Conservation (phyloP, 352 stramenopile species). For the Blastocystis sp. region DNA sequence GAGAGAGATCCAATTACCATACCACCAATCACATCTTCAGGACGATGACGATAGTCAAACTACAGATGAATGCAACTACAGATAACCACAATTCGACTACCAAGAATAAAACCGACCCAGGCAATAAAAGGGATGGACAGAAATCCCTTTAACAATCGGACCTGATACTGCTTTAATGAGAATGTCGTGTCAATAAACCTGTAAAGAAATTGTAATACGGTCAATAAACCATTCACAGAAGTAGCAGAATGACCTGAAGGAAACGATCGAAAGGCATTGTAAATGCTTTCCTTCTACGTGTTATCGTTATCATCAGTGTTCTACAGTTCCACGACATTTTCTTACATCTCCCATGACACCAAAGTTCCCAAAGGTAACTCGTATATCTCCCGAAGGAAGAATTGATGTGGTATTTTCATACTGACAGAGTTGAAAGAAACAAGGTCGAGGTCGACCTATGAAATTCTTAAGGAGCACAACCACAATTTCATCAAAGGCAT, state of each 20-base stretch:
- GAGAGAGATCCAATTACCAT: conserved; percentile 19
- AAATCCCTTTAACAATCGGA: not conserved
- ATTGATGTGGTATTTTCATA: conserved; percentile 13
- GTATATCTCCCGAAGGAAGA: not conserved
- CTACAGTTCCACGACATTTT: conserved; percentile 44
- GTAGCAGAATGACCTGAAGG: conserved; percentile 48
- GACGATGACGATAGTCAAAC: conserved; percentile 57
- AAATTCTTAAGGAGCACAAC: conserved; percentile 50
- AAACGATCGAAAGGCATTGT: conserved; percentile 54
- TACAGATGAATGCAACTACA: not conserved
- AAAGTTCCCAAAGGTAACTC: conserved; percentile 18
- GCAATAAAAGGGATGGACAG: not conserved
- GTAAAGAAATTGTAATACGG: not conserved
- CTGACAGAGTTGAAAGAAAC: conserved; percentile 46
- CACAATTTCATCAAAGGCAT: conserved; percentile 22
- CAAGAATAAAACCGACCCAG: conserved; percentile 43
- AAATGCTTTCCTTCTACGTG: not conserved
- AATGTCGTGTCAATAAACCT: conserved; percentile 17
- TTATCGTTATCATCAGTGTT: not conserved
- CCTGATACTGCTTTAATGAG: conserved; percentile 19
- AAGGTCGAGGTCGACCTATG: conserved; percentile 55
- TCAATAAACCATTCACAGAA: conserved; percentile 2
- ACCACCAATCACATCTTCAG: conserved; percentile 51
- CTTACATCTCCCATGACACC: conserved; percentile 44
- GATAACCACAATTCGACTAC: conserved; percentile 14